Evolutionary conservation across 2,329 filamentous ascomycete genomes (phyloP), one percentile per base, ranked within the genome.

Genomic region (Raffaelea ambrosiae): DNA sequence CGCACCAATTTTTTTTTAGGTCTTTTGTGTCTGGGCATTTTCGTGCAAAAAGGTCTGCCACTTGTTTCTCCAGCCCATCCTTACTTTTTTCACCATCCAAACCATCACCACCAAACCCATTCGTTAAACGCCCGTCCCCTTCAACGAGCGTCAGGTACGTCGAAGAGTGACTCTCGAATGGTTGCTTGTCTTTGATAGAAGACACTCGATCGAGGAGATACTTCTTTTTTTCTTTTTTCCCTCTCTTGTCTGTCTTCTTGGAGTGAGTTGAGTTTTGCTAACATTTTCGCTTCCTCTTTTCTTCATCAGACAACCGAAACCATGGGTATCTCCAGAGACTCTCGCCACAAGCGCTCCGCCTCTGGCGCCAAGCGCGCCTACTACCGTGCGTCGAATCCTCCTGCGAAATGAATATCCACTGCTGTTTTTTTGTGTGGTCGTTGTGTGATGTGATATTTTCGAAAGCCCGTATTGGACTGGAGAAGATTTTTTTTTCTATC

Each of bases 281-380:
- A 22, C 5, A 16, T 11, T 26, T 18, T 23, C 21, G 38, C 46
- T 26, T 47, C 26, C 26, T 38, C 19, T 22, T 45, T 22, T 35
- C 26, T 29, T 48, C 59, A 63, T 58, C 71, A 84, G 78, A 78
- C 26, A 77, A 78, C 76, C 76, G 83, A 83, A 86, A 87, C 84
- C 78, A 91, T 91, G 86, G 87, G 93, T 98, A 97, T 98, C 80
- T 96, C 91, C 77, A 88, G 93, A 80, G 91, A 97, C 79, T 95
- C 89, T 73, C 89, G 93, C 80, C 93, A 98, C 85, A 98, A 98
- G 87, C 90, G 93, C 79, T 90, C 89, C 76, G 90, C 91, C 74
- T 87, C 94, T 73, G 94, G 93, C 82, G 93, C 94, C 69, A 98
- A 98, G 86, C 84, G 86, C 72, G 80, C 86, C 76, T 86, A 84